Evolutionary conservation across 441 rosid species (phyloP).

Genomic region (Raphanus hybrid): DNA sequence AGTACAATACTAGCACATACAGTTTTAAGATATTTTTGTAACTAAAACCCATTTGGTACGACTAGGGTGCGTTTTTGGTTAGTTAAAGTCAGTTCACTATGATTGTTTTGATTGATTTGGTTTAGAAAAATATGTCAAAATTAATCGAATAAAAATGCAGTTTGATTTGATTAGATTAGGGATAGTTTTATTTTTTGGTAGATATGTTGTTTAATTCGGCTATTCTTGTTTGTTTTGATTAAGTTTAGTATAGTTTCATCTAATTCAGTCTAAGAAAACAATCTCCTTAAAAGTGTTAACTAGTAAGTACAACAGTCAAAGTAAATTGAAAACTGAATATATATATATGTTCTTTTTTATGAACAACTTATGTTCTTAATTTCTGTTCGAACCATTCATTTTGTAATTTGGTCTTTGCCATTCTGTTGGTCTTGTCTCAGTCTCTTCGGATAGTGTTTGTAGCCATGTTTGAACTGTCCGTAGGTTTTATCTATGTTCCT

Average conservation of each 20-base stretch:
- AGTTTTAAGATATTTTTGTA: background rate
- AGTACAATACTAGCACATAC: background rate
- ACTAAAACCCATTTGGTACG: background rate
- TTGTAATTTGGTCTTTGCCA: too few species aligned
- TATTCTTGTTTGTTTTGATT: background rate
- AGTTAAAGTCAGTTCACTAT: background rate
- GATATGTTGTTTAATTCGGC: background rate
- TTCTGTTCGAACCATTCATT: too few species aligned
- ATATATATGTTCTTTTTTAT: too few species aligned
- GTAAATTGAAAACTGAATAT: background rate
- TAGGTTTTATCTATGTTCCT: too few species aligned
- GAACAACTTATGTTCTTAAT: too few species aligned
- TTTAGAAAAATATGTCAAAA: background rate
- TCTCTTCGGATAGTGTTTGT: too few species aligned
- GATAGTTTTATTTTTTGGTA: background rate
- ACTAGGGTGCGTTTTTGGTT: background rate
- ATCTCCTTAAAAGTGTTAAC: too few species aligned
- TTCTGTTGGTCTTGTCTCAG: too few species aligned
- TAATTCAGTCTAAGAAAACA: background rate
- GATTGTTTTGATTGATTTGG: background rate
- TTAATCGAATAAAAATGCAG: background rate
- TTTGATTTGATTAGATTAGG: too few species aligned
- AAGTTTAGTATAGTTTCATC: background rate
- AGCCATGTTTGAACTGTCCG: too few species aligned
- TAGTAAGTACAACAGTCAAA: background rate